Conservation (phyloP, 2,329 filamentous ascomycete species). For the Sarocladium brachiariae region DNA sequence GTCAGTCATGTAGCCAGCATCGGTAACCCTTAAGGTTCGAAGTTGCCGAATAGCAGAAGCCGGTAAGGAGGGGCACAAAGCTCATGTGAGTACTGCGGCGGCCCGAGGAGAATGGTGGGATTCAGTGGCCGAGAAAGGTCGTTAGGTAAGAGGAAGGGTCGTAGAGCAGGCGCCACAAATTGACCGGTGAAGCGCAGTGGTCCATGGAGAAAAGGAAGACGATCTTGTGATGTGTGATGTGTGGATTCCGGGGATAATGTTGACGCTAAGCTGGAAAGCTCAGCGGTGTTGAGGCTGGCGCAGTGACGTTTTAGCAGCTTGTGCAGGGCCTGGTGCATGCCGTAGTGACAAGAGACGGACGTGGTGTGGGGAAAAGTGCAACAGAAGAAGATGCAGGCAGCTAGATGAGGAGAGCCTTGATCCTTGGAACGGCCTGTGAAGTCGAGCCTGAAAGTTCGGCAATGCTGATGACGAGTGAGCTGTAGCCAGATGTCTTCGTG, state of each 20-base stretch:
- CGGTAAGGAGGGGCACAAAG: background rate
- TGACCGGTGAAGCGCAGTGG: constrained; percentile 5
- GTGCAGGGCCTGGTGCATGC: background rate
- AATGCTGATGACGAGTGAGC: no score
- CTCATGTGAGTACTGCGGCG: background rate
- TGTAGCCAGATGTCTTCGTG: background rate
- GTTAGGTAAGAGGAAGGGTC: constrained; percentile 8
- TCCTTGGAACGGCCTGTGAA: no score
- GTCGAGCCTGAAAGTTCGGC: no score
- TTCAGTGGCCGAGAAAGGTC: background rate
- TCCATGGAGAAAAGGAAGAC: constrained; percentile 4
- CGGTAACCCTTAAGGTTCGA: constrained; percentile 4
- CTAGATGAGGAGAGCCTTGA: background rate
- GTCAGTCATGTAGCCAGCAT: background rate
- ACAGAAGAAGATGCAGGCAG: background rate
- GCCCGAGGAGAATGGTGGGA: background rate
- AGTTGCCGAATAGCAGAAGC: constrained; percentile 6
- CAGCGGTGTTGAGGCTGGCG: background rate
- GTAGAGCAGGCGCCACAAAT: constrained; percentile 8
- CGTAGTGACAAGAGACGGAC: background rate
- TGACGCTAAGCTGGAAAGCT: background rate
- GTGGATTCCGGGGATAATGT: constrained; percentile 2
- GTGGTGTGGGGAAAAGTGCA: constrained; percentile 1
- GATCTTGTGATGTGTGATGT: constrained; percentile 8
- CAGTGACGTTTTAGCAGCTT: background rate